Base-by-base conservation (phyloP, 2,329 filamentous ascomycete genomes). In the Chrysosporium keratinophilum region DNA sequence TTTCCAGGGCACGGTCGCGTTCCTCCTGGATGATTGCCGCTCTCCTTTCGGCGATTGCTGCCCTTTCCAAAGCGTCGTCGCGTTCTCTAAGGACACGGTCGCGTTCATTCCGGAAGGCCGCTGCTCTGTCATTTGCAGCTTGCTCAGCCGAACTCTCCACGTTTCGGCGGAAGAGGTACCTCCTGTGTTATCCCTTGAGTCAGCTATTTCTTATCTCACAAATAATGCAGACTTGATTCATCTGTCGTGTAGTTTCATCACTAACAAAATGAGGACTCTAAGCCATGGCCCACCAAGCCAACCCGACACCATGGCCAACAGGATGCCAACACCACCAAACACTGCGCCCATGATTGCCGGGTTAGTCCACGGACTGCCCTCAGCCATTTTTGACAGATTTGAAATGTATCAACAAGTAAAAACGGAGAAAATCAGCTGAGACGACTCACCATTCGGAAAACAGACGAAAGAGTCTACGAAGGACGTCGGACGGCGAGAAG, bases 391-490 rank as follows among this genome's bases (percentile, higher is more conserved):
- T 34, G 11, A 20, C 15, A 7, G 1, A 42, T 17, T 50, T 31
- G 6, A 15, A 23, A 17, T 42, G 20, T 42, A 50, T 11, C 11
- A 48, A 20, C 15, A 48, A 37, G 11, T 14, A 48, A 37, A 11
- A 37, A 20, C n/a, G 23, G 33, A 48, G 12, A 6, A 14, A 48
- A 17, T 6, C 1, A 46, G 33, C 17, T 19, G 37, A 50, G 48
- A 15, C 17, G 31, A 50, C 48, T 33, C 48, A 50, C 48, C 48
- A 50, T 42, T 23, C 42, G 23, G 37, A 31, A 41, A 50, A 33
- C n/a, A 50, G 35, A 31, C 37, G 37, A 33, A 19, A 33, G 15
- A 42, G 19, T 41, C 48, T 50, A 37, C 31, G 45, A 48, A 48
- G 3, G 45, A 17, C 33, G 45, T 37, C 34, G 39, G 14, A 15